Conservation (phyloP, 2,329 filamentous ascomycete genomes). For the Colletotrichum sublineola region DNA sequence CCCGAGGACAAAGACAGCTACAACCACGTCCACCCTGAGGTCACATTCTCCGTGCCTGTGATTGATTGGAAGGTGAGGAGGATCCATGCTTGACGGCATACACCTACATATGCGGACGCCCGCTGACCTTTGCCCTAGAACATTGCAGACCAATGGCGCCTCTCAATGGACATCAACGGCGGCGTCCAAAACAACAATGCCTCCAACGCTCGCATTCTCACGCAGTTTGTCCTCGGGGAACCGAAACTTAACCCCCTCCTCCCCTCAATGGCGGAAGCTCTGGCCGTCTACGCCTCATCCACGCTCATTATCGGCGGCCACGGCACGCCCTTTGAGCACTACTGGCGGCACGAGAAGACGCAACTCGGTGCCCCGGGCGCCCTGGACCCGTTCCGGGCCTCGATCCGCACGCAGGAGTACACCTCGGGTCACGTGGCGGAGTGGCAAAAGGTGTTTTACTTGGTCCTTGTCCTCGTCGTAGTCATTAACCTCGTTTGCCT, state of each 20-base stretch:
- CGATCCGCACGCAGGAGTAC: slow-evolving; percentile 76
- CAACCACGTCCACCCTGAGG: slow-evolving; percentile 54
- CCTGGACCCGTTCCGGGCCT: slow-evolving; percentile 73
- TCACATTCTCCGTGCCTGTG: slow-evolving; percentile 50
- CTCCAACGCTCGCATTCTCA: slow-evolving; percentile 70
- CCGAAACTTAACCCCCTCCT: slow-evolving; percentile 61
- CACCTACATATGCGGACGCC: neutral
- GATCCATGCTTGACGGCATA: neutral
- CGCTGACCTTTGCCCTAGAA: slow-evolving; percentile 49
- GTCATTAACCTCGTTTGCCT: slow-evolving; percentile 76
- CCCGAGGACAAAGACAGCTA: slow-evolving; percentile 68
- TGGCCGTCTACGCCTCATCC: slow-evolving; percentile 77
- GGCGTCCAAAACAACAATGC: slow-evolving; percentile 69
- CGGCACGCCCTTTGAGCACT: slow-evolving; percentile 71
- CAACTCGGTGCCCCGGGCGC: slow-evolving; percentile 58
- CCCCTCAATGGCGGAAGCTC: slow-evolving; percentile 79
- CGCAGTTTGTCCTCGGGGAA: slow-evolving; percentile 63
- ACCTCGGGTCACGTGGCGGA: slow-evolving; percentile 71
- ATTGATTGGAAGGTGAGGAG: slow-evolving; percentile 63
- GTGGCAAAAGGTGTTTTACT: slow-evolving; percentile 77
- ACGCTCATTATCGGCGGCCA: slow-evolving; percentile 73
- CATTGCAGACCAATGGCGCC: slow-evolving; percentile 66
- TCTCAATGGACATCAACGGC: slow-evolving; percentile 67
- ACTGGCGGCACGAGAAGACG: slow-evolving; percentile 61
- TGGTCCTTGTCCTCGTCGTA: slow-evolving; percentile 75